Conservation (phyloP, 768 basidiomycete genomes). For the Suillus placidus region DNA sequence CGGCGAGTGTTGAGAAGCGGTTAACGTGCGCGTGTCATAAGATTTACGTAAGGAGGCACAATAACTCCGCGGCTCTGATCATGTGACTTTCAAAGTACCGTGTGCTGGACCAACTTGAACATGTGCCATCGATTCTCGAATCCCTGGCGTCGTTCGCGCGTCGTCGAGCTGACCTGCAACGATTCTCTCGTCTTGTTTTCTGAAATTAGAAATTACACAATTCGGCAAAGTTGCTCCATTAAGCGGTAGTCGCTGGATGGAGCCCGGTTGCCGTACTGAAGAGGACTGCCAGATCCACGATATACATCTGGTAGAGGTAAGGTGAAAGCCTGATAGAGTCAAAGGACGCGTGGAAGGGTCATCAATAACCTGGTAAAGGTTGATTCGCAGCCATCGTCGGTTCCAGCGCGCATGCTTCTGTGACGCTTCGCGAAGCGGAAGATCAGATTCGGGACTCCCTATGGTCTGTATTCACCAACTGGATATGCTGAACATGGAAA, state of each 20-base stretch:
- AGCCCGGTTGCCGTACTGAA: slow-evolving; percentile 1
- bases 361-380: background rate
- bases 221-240: background rate
- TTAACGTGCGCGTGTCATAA: background rate
- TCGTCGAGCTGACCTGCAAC: background rate
- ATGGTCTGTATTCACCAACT: background rate
- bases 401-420: slow-evolving; percentile 5
- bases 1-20: background rate
- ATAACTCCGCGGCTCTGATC: background rate
- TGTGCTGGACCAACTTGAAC: background rate
- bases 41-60: background rate
- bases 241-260: background rate
- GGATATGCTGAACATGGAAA: background rate
- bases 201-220: background rate
- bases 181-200: background rate
- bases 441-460: background rate
- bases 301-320: background rate
- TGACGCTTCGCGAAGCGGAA: slow-evolving; percentile 1
- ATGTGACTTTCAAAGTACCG: background rate
- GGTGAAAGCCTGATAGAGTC: background rate
- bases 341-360: background rate
- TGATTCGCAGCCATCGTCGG: slow-evolving; percentile 9
- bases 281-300: background rate
- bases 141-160: background rate
- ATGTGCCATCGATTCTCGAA: background rate